Evolutionary conservation across 2,329 filamentous ascomycete species (phyloP).

Genomic region (Moelleriella libera): DNA sequence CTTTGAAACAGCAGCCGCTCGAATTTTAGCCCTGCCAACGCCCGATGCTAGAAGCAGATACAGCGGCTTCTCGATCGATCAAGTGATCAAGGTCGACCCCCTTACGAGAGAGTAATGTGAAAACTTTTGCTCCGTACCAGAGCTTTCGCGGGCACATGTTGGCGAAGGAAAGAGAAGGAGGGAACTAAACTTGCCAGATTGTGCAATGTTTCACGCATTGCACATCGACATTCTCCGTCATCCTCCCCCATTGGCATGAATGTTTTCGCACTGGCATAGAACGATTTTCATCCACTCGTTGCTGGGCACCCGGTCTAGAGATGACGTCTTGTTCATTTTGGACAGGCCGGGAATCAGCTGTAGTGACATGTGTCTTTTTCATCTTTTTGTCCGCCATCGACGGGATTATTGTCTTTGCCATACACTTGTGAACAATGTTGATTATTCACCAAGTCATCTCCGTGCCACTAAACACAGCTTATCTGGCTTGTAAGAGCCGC

Average conservation of each 20-base stretch:
- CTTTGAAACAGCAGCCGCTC: neutral
- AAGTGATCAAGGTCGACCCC: too few relatives aligned
- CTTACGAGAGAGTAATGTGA: too few relatives aligned
- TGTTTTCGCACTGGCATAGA: conserved; percentile 46
- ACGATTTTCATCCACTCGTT: conserved; percentile 27
- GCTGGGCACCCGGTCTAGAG: conserved; percentile 42
- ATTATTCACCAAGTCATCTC: too few relatives aligned
- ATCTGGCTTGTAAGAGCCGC: too few relatives aligned
- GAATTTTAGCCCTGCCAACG: neutral
- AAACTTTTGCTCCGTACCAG: neutral
- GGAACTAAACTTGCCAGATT: conserved; percentile 18
- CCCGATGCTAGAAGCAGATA: neutral
- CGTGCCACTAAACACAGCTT: too few relatives aligned
- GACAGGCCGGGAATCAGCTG: conserved; percentile 45
- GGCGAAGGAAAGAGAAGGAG: neutral
- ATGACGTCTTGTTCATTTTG: conserved; percentile 37
- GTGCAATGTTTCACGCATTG: conserved; percentile 14
- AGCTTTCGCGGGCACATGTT: neutral
- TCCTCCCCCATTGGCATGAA: conserved; percentile 27
- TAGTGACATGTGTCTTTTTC: conserved; percentile 29
- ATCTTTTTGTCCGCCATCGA: too few relatives aligned
- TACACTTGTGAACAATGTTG: too few relatives aligned
- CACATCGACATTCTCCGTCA: conserved; percentile 35
- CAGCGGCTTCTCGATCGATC: too few relatives aligned
- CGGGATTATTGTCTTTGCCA: too few relatives aligned